Evolutionary conservation across 2,329 filamentous ascomycete species (phyloP), one percentile per base, ranked within the genome.

Genomic region (Dryadomyces quercus-mongolicae): DNA sequence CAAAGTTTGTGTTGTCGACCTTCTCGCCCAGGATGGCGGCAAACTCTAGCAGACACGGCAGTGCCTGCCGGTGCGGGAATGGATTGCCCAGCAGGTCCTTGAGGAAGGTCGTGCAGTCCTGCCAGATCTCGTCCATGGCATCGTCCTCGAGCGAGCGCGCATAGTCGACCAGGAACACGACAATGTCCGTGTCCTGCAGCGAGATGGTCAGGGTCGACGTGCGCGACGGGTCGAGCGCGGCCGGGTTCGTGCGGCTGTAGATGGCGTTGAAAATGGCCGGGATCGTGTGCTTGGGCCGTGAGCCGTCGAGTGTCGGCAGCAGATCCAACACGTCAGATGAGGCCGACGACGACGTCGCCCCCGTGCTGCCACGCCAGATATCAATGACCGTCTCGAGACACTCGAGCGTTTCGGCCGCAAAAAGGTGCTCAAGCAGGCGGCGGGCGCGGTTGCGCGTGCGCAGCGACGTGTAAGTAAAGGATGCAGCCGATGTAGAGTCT

Each of bases 91-190:
- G 75, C 31, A 98, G 79, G 65, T 98, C 94, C 59, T 84, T 86
- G 57, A 97, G 69, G 67, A 98, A 98, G 0, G 85, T 81, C 63
- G 91, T 89, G 66, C 92, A 98, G 65, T 98, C 92, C 44, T 84
- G 78, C 93, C 93, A 98, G 50, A 98, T 95, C 68, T 98, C 93
- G 63, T 98, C 93, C 78, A 96, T 92, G 16, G 93, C 87, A 71
- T 98, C 93, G 63, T 98, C 93, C 64, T 98, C 93, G 13, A 97
- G 75, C 0, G 91, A 93, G 34, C 81, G 81, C 0, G 90, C 85
- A 67, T 98, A 98, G 58, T 93, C 87, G 8, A 95, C 87, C 47
- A 97, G 70, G 66, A 98, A 98, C 9, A 86, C 80, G 9, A 92
- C 88, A 12, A 98, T 74, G 63, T 96, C 91, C 0, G 81, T 80